Percentiles rank a stretch among this genome's conserved stretches.
These are phyloP conservation scores for Baorangia bicolor DNA, from an alignment of 768 basidiomycete genomes.

Conservation along the genomic window DNA sequence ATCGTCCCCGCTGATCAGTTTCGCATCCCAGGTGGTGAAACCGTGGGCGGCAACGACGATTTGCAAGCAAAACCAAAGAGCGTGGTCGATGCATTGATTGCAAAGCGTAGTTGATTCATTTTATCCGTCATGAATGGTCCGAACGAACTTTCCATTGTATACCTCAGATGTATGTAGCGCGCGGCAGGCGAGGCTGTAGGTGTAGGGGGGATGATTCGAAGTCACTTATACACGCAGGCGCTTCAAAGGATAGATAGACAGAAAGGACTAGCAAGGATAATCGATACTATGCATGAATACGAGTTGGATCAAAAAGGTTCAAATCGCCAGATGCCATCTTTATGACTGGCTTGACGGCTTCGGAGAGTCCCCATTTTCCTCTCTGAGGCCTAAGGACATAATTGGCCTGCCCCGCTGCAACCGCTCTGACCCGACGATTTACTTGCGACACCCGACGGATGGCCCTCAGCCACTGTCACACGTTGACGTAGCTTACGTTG, in stretches of 20 bases:
- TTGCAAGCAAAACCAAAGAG: slow-evolving; percentile 6
- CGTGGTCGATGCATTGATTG: slow-evolving; percentile 11
- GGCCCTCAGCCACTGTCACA: background rate
- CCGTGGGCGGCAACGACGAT: slow-evolving; percentile 22
- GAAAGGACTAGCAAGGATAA: background rate
- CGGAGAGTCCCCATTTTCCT: background rate
- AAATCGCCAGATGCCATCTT: too few species aligned
- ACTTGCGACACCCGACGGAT: background rate
- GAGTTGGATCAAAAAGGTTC: too few species aligned
- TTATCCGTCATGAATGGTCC: too few species aligned
- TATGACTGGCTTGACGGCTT: background rate
- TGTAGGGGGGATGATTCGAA: background rate
- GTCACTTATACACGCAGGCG: background rate
- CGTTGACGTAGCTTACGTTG: background rate
- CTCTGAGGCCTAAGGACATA: background rate
- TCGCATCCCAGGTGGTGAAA: slow-evolving; percentile 13
- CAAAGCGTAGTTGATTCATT: background rate
- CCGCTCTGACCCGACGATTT: background rate
- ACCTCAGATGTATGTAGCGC: background rate
- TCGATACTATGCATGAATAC: background rate
- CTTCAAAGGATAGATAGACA: background rate
- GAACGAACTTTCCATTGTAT: background rate
- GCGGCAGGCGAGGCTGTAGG: background rate
- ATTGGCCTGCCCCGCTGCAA: background rate
- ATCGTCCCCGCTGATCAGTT: background rate